Conservation (phyloP, 1,284 basidiomycete species). For the Mycosarcoma mackinlayi region DNA sequence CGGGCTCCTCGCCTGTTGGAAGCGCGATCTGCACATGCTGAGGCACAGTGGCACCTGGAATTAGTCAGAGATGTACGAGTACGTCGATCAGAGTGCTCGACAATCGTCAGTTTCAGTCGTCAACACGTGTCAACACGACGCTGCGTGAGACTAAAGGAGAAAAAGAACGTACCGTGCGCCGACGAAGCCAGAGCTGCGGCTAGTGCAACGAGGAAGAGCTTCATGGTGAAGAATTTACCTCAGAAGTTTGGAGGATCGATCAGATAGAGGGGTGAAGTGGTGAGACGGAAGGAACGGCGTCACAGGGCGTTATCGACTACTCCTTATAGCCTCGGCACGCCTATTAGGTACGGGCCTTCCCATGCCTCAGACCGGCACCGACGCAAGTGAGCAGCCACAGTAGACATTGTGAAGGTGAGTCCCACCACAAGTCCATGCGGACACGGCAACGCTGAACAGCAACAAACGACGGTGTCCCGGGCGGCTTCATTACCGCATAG, state of each 20-base stretch:
- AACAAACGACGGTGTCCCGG: neutral
- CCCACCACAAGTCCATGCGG: neutral
- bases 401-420: too few species aligned
- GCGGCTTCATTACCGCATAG: constrained; percentile 8
- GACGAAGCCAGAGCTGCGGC: constrained; percentile 17
- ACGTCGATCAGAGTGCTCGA: neutral
- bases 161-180: constrained; percentile 20
- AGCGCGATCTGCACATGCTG: neutral
- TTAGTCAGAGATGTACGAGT: neutral
- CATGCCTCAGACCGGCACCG: too few species aligned
- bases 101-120: constrained; percentile 6
- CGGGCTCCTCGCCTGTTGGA: neutral
- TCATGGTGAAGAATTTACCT: constrained; percentile 4
- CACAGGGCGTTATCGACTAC: neutral
- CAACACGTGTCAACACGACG: constrained; percentile 8
- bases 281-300: neutral
- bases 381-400: too few species aligned
- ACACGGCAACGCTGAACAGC: constrained; percentile 5
- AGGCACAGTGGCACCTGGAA: constrained; percentile 9
- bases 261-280: neutral
- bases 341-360: neutral
- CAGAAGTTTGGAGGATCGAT: neutral
- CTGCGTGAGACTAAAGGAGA: too few species aligned
- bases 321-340: neutral
- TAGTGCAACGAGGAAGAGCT: constrained; percentile 22